A percentile compares a stretch with the other conserved stretches of the same genome.
phyloP scores from a whole-genome alignment of 169 alveolate species.

The Babesia ovata region DNA sequence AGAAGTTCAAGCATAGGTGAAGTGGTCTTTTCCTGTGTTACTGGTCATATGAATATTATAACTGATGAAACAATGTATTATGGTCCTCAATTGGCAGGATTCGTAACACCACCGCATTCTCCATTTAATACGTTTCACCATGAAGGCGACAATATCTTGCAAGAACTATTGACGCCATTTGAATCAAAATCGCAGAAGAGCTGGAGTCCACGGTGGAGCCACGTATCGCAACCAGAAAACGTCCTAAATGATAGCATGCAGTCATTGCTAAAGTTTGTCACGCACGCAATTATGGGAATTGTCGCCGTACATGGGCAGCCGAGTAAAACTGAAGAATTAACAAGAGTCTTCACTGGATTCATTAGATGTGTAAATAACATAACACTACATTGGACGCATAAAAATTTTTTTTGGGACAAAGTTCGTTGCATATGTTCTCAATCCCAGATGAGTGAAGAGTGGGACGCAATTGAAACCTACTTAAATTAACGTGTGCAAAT shows the following conservation, averaged over 20 bases:
- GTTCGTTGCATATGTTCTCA: slow-evolving; percentile 17
- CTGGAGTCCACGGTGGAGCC: background rate
- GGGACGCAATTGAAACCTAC: background rate
- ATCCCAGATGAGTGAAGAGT: background rate
- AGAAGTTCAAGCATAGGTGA: background rate
- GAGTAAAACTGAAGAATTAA: background rate
- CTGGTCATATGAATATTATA: slow-evolving; percentile 17
- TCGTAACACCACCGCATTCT: slow-evolving; percentile 8
- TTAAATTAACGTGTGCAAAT: too few relatives aligned
- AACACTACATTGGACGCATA: background rate
- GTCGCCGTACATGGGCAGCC: background rate
- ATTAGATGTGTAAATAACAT: background rate
- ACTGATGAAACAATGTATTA: background rate
- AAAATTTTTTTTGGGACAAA: slow-evolving; percentile 5
- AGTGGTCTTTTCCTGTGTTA: slow-evolving; percentile 8
- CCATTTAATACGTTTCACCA: background rate
- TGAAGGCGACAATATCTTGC: background rate
- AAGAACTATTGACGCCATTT: slow-evolving; percentile 18
- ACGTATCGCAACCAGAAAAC: background rate
- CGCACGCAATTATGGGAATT: slow-evolving; percentile 9
- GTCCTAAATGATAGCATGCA: background rate
- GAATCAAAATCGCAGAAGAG: background rate
- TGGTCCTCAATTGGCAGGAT: background rate
- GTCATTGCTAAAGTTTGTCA: background rate
- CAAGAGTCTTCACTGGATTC: background rate